Evolutionary conservation across 768 basidiomycete species (phyloP), one percentile per base, ranked within the genome.

Genomic region (Pleurotus giganteus): DNA sequence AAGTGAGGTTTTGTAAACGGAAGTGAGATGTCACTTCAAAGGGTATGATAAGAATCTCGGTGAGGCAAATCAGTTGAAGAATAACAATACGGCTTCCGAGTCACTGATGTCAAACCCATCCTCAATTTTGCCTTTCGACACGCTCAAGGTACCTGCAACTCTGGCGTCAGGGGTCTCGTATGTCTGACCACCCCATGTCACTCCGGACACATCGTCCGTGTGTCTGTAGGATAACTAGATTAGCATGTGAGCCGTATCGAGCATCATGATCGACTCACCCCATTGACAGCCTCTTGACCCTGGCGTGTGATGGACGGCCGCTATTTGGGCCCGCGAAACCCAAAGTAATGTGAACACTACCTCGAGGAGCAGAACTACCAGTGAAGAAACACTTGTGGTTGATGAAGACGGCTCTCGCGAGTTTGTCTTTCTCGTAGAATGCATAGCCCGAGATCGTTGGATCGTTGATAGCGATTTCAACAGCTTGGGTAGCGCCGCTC

Each of bases 121-220:
- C 37, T 32, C 24, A 9, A 53, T 24, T 3, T 23, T 27, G 17
- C 37, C 37, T 28, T 27, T 69, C 47, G 76, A 64, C 1, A 71
- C 57, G 3, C 58, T 60, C 31, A 71, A 55, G 23, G 36, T 56
- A 3, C 82, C 81, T 24, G 64, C 64, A 11, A 77, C 70, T 32
- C 65, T 70, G 0, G 69, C 81, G 46, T 80, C 65, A 29, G 57
- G 50, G 0, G 82, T 84, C 61, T 84, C 84, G 54, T 82, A 84
- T 0, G 76, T 79, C 61, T 80, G 81, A 2, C 82, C 83, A 46
- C 77, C 83, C 81, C 83, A 83, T 0, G 71, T 81, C 50, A 85
- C 50, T 9, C 78, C 78, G 12, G 74, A 70, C 2, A 66, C 72
- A 58, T 80, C 81, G 54, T 81, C 75, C 2, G 82, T 77, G 54